A percentile compares a stretch with the other conserved stretches of the same genome.
phyloP scores from a whole-genome alignment of 2,329 filamentous ascomycete genomes.

The Colletotrichum melonis region DNA sequence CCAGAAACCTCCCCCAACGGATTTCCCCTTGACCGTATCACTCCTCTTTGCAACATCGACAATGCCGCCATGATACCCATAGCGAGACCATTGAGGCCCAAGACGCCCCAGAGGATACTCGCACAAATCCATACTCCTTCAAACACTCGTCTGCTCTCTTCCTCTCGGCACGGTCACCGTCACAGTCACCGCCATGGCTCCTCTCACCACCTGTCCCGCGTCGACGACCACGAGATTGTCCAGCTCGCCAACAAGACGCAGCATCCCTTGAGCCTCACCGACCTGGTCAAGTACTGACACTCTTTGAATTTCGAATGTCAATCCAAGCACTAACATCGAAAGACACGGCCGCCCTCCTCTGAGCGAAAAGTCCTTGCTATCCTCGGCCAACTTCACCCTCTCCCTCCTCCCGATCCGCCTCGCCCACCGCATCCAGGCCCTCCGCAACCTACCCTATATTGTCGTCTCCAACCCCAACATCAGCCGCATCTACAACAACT shows the following conservation, averaged over 20 bases:
- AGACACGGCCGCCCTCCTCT: conserved; percentile 86
- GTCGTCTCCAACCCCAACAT: conserved; percentile 98
- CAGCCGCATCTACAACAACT: conserved; percentile 94
- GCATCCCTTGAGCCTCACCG: conserved; percentile 85
- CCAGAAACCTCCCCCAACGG: background rate
- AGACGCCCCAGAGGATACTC: conserved; percentile 37
- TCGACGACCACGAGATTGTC: conserved; percentile 71
- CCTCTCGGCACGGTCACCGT: conserved; percentile 39
- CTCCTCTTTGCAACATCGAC: conserved; percentile 6
- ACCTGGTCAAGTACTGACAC: conserved; percentile 80
- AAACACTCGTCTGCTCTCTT: conserved; percentile 12
- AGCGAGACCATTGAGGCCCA: conserved; percentile 52
- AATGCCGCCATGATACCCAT: conserved; percentile 61
- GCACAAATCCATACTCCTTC: conserved; percentile 14
- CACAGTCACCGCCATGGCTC: conserved; percentile 13
- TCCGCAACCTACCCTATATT: conserved; percentile 95
- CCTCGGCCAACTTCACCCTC: conserved; percentile 95
- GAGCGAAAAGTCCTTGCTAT: conserved; percentile 81
- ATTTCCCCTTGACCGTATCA: conserved; percentile 14
- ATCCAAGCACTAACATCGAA: background rate
- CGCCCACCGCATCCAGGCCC: conserved; percentile 91
- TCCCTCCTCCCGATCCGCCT: conserved; percentile 91
- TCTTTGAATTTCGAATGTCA: too few relatives aligned
- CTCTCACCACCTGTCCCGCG: conserved; percentile 35
- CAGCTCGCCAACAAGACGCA: conserved; percentile 81